A percentile compares a stretch with the other conserved stretches of the same genome.
These are phyloP conservation scores for Lathyrus aphaca DNA, from an alignment of 306 rosid genomes.

Conservation along the genomic window DNA sequence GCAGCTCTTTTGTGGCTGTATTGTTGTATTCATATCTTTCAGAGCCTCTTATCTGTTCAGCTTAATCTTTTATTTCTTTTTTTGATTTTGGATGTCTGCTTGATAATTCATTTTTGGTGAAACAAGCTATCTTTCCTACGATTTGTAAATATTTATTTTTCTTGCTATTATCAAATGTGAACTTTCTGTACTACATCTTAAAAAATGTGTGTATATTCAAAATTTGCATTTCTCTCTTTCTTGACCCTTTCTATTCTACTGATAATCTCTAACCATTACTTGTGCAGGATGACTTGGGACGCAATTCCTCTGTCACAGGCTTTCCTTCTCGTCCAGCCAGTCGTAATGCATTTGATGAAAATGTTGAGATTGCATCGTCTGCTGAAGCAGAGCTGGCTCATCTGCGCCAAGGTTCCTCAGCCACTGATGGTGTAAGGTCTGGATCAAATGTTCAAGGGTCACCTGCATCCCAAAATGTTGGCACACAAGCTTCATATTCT, in stretches of 20 bases:
- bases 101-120: not conserved
- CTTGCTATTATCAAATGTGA: not conserved
- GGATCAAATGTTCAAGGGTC: slow-evolving; percentile 62
- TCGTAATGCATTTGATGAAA: slow-evolving; percentile 83
- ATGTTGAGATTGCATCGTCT: slow-evolving; percentile 59
- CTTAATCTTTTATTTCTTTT: not conserved
- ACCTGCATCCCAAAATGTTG: slow-evolving; percentile 65
- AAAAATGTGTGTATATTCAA: not conserved
- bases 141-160: not conserved
- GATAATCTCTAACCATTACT: slow-evolving; percentile 23
- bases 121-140: not conserved
- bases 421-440: slow-evolving; percentile 54
- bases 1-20: not conserved
- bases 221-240: not conserved
- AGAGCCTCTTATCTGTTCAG: not conserved
- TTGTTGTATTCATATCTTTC: not conserved
- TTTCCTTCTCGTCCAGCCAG: slow-evolving; percentile 90
- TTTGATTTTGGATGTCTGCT: not conserved
- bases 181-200: not conserved
- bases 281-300: slow-evolving; percentile 86
- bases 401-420: slow-evolving; percentile 55
- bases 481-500: slow-evolving; percentile 61
- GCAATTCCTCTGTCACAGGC: slow-evolving; percentile 55
- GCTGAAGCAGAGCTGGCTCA: slow-evolving; percentile 71
- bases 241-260: not conserved